A percentile compares a stretch with the other conserved stretches of the same genome.
These are phyloP conservation scores for Cucurbita maxima DNA, from an alignment of 306 rosid species.

Conservation along the genomic window DNA sequence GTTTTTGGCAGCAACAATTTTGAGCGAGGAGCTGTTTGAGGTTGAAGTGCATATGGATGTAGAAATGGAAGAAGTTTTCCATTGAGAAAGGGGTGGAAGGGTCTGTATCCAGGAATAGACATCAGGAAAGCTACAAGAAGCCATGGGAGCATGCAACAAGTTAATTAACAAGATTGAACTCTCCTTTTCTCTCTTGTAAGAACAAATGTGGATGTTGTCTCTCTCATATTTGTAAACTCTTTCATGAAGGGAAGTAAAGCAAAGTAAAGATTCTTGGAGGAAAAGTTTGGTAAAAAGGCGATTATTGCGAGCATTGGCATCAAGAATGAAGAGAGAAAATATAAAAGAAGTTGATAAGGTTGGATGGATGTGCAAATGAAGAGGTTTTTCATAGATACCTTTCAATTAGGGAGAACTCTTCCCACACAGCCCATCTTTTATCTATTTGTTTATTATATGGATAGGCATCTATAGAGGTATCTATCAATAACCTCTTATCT, in stretches of 20 bases:
- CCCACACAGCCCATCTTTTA: neutral
- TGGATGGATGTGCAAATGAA: slow-evolving; percentile 16
- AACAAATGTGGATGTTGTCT: neutral
- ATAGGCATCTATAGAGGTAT: too few species aligned
- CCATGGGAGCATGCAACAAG: slow-evolving; percentile 34
- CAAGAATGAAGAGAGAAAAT: neutral
- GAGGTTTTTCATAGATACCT: neutral
- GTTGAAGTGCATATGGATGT: slow-evolving; percentile 31
- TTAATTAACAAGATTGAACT: neutral
- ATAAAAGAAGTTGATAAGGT: slow-evolving; percentile 6
- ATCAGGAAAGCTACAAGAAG: slow-evolving; percentile 39
- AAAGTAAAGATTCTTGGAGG: slow-evolving; percentile 20
- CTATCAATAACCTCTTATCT: too few species aligned
- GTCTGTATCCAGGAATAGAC: slow-evolving; percentile 60
- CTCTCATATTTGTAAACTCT: slow-evolving; percentile 11
- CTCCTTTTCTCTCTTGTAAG: neutral
- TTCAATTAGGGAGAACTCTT: neutral
- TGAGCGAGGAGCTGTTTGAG: slow-evolving; percentile 58
- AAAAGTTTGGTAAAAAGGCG: slow-evolving; percentile 23
- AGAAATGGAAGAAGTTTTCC: slow-evolving; percentile 45
- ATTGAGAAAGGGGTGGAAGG: slow-evolving; percentile 58
- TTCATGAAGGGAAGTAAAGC: slow-evolving; percentile 9
- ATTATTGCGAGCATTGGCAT: slow-evolving; percentile 16
- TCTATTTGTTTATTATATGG: too few species aligned
- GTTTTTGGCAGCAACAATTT: slow-evolving; percentile 37